Evolutionary conservation across 345 rosid species (phyloP).

Genomic region (Brassica carinata): DNA sequence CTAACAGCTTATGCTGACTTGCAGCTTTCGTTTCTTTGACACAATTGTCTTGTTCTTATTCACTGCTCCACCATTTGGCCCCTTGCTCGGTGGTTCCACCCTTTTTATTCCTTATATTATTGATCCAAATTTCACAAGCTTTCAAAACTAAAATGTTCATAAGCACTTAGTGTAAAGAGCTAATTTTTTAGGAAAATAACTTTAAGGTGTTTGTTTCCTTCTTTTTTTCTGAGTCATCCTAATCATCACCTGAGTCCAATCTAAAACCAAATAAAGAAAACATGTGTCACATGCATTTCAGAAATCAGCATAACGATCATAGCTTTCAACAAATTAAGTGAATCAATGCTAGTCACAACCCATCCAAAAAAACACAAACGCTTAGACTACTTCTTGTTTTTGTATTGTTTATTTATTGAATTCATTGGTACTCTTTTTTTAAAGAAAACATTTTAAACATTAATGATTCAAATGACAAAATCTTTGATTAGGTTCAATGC

Average conservation of each 20-base stretch:
- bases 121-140: neutral
- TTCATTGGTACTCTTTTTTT: too few species aligned
- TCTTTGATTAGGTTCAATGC: too few species aligned
- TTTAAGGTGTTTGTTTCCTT: conserved; percentile 14
- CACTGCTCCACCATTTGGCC: conserved; percentile 49
- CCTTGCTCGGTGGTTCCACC: conserved; percentile 45
- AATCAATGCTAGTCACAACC: neutral
- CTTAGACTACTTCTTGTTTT: too few species aligned
- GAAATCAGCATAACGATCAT: neutral
- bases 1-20: conserved; percentile 46
- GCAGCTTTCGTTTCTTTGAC: conserved; percentile 55
- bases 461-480: too few species aligned
- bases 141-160: neutral
- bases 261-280: conserved; percentile 11
- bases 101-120: neutral
- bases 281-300: neutral
- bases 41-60: conserved; percentile 52
- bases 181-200: neutral
- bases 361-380: neutral
- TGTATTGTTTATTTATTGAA: too few species aligned
- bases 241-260: conserved; percentile 4
- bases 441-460: too few species aligned
- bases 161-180: neutral
- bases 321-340: neutral
- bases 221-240: conserved; percentile 7